These are phyloP conservation scores for Mycena amicta DNA, from an alignment of 768 basidiomycete species.

Conservation along the genomic window DNA sequence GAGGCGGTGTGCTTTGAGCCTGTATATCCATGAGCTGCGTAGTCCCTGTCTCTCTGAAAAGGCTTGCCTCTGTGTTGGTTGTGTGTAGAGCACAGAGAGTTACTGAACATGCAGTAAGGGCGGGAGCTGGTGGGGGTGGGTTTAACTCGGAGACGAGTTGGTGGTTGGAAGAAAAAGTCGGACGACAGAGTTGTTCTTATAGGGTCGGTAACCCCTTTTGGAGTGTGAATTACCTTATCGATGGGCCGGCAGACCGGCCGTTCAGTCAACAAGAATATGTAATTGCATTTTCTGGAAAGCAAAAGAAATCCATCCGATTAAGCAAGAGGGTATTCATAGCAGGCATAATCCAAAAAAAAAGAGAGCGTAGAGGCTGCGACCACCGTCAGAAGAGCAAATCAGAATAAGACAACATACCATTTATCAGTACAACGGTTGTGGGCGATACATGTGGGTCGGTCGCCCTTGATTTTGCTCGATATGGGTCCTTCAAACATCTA, in stretches of 20 bases:
- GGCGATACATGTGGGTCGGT: background rate
- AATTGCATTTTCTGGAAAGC: background rate
- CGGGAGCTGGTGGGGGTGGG: constrained; percentile 33
- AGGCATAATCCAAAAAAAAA: background rate
- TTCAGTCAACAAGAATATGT: background rate
- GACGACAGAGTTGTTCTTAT: no score
- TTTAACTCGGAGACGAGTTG: background rate
- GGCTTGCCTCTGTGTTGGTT: no score
- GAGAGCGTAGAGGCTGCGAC: background rate
- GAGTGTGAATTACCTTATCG: background rate
- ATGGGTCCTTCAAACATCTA: constrained; percentile 17
- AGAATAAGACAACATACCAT: background rate
- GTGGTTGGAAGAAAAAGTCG: background rate
- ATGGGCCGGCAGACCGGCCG: background rate
- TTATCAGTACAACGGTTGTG: background rate
- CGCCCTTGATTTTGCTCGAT: background rate
- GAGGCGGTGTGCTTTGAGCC: constrained; percentile 83
- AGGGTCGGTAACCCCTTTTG: background rate
- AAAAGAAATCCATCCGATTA: background rate
- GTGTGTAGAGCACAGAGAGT: constrained; percentile 88
- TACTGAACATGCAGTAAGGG: constrained; percentile 89
- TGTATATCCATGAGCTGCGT: no score
- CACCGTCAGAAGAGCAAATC: background rate
- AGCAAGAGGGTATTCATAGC: background rate
- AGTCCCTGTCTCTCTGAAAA: no score